Percentiles rank a stretch among this genome's conserved stretches.
Evolutionary conservation across 176 grass and related monocot genomes (phyloP).

Genomic region (Cenchrus purpureus): DNA sequence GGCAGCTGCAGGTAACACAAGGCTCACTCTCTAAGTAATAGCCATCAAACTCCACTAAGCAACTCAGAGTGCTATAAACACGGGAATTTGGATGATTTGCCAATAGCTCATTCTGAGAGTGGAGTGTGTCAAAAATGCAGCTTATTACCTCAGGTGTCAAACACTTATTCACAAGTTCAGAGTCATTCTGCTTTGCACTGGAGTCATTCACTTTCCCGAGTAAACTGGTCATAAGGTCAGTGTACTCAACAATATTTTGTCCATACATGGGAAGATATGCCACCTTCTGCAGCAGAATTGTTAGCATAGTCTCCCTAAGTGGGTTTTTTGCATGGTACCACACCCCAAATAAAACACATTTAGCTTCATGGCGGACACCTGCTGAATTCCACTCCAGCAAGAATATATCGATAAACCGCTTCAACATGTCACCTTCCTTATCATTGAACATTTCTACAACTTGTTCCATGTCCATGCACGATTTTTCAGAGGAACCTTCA

Average conservation of each 20-base stretch:
- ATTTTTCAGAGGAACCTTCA: slow-evolving; percentile 80
- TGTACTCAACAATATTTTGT: slow-evolving; percentile 94
- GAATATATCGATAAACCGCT: slow-evolving; percentile 81
- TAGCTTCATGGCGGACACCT: slow-evolving; percentile 93
- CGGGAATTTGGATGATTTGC: slow-evolving; percentile 99
- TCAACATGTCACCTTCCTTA: slow-evolving; percentile 71
- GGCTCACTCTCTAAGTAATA: slow-evolving; percentile 98
- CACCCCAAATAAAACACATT: slow-evolving; percentile 84
- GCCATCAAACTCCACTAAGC: slow-evolving; percentile 96
- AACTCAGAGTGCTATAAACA: slow-evolving; percentile 88
- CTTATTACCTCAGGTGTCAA: slow-evolving; percentile 79
- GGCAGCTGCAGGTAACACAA: slow-evolving; percentile 97
- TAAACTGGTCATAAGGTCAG: slow-evolving; percentile 83
- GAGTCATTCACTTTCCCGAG: slow-evolving; percentile 77
- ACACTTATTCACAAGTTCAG: slow-evolving; percentile 72
- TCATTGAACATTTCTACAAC: slow-evolving; percentile 69
- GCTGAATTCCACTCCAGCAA: slow-evolving; percentile 92
- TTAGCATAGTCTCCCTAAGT: slow-evolving; percentile 76
- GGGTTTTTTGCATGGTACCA: slow-evolving; percentile 82
- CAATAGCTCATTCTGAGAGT: slow-evolving; percentile 93
- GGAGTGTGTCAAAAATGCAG: slow-evolving; percentile 87
- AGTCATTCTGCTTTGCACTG: slow-evolving; percentile 67
- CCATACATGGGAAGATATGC: slow-evolving; percentile 82
- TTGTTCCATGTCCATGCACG: slow-evolving; percentile 90
- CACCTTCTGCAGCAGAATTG: slow-evolving; percentile 78